Evolutionary conservation across 768 basidiomycete genomes (phyloP).

Genomic region (Phanerodontia chrysosporium): DNA sequence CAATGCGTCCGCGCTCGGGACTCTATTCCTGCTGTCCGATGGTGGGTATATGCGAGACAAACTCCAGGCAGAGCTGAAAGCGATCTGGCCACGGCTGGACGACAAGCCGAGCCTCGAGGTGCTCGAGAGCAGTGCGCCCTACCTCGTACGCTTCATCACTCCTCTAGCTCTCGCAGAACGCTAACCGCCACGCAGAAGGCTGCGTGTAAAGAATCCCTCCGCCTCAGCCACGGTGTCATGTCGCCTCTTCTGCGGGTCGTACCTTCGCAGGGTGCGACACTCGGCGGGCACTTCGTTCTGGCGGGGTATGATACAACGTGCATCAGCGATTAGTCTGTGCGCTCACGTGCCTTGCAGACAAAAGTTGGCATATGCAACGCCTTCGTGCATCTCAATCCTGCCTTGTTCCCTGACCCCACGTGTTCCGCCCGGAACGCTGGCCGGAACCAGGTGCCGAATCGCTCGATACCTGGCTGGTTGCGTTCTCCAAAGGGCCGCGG

Average conservation of each 20-base stretch:
- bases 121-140: conserved; percentile 43
- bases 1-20: conserved; percentile 34
- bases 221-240: conserved; percentile 37
- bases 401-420: conserved; percentile 38
- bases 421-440: conserved; percentile 42
- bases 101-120: conserved; percentile 27
- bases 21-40: conserved; percentile 31
- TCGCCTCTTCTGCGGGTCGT: conserved; percentile 38
- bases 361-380: conserved; percentile 31
- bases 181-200: conserved; percentile 31
- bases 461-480: conserved; percentile 37
- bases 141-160: conserved; percentile 43
- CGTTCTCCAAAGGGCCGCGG: conserved; percentile 42
- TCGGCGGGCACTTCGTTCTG: conserved; percentile 35
- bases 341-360: conserved; percentile 34
- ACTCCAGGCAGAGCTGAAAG: conserved; percentile 30
- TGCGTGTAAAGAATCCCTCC: conserved; percentile 43
- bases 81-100: conserved; percentile 39
- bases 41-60: conserved; percentile 9
- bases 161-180: no score
- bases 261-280: conserved; percentile 28
- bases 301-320: conserved; percentile 36
- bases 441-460: conserved; percentile 29
- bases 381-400: conserved; percentile 35
- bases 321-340: neutral